Conservation (phyloP, 1,284 basidiomycete species). For the Cryptococcus sp. region DNA sequence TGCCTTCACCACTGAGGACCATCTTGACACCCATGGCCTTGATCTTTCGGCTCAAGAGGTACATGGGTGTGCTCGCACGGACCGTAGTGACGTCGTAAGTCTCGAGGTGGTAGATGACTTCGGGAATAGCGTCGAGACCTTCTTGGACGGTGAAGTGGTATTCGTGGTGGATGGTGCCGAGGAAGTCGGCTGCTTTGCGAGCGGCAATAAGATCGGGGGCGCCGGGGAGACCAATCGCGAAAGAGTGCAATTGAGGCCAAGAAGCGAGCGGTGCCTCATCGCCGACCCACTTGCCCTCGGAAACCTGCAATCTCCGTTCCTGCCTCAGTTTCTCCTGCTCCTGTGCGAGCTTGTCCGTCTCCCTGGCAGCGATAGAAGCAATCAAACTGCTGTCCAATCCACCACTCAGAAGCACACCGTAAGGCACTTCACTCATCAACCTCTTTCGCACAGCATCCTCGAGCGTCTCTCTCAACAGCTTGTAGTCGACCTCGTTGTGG, state of each 20-base stretch:
- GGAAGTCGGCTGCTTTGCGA: conserved; percentile 86
- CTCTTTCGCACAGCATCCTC: conserved; percentile 94
- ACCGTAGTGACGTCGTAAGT: conserved; percentile 99
- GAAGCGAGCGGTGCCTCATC: conserved; percentile 68
- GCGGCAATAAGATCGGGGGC: conserved; percentile 96
- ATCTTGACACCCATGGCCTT: conserved; percentile 99
- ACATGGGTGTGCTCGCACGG: conserved; percentile 86
- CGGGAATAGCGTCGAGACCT: conserved; percentile 94
- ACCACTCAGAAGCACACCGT: conserved; percentile 93
- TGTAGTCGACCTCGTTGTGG: conserved; percentile 68
- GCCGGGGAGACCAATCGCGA: conserved; percentile 93
- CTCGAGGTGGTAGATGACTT: conserved; percentile 98
- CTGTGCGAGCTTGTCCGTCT: conserved; percentile 87
- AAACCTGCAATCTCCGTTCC: conserved; percentile 46
- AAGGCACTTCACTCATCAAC: conserved; percentile 98
- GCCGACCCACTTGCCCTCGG: conserved; percentile 38
- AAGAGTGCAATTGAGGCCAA: conserved; percentile 98
- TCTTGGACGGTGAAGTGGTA: conserved; percentile 99
- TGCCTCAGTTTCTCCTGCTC: conserved; percentile 73
- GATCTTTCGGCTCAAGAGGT: conserved; percentile 92
- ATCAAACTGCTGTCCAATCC: conserved; percentile 96
- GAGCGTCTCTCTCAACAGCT: conserved; percentile 72
- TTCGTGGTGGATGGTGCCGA: conserved; percentile 96
- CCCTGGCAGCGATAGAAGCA: conserved; percentile 92
- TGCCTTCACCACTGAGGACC: conserved; percentile 97